A percentile compares a stretch with the other conserved stretches of the same genome.
Evolutionary conservation across 306 rosid genomes (phyloP).

Genomic region (Vigna radiata): DNA sequence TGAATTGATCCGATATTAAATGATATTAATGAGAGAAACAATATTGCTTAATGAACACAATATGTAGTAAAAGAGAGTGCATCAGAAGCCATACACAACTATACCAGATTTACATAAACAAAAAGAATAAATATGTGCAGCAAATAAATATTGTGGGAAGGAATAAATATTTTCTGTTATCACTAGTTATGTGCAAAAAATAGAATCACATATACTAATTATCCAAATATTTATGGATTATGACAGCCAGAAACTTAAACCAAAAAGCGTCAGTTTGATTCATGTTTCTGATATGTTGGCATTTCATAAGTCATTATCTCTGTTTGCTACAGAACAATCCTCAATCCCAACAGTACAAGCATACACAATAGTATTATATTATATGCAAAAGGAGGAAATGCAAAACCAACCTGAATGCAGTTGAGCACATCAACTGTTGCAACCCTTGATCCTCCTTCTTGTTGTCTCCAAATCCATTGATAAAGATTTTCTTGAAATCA

Average conservation of each 20-base stretch:
- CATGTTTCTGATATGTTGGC: conserved; percentile 14
- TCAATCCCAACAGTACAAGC: conserved; percentile 18
- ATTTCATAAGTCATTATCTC: background rate
- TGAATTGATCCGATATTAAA: too few relatives aligned
- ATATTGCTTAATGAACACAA: too few relatives aligned
- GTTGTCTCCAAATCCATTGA: conserved; percentile 80
- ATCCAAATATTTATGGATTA: conserved; percentile 37
- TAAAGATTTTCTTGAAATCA: conserved; percentile 73
- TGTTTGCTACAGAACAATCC: background rate
- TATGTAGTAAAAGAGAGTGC: too few relatives aligned
- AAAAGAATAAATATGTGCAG: too few relatives aligned
- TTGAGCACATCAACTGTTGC: conserved; percentile 61
- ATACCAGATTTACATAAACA: too few relatives aligned
- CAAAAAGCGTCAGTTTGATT: conserved; percentile 33
- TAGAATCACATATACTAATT: conserved; percentile 38
- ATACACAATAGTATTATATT: background rate
- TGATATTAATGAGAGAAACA: too few relatives aligned
- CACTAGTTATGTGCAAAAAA: conserved; percentile 18
- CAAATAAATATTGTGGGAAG: background rate
- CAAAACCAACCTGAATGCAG: conserved; percentile 63
- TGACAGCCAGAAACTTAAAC: conserved; percentile 26
- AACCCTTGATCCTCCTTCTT: conserved; percentile 81
- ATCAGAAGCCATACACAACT: too few relatives aligned
- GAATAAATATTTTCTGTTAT: background rate
- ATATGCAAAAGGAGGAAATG: conserved; percentile 23